Base-by-base conservation (phyloP, 2,329 filamentous ascomycete genomes). In the Xylariaceae sp. region DNA sequence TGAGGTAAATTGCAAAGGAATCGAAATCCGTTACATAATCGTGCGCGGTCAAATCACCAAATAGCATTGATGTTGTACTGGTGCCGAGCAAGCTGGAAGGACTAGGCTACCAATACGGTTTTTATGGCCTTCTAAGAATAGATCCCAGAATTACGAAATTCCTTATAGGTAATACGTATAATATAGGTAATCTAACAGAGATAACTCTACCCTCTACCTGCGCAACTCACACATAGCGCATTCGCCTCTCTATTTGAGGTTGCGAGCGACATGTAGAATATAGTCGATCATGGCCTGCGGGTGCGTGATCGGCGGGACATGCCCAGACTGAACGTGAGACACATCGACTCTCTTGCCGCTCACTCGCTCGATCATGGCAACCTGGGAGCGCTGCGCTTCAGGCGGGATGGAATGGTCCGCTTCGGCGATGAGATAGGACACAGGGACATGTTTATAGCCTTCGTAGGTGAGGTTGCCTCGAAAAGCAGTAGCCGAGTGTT, bases 361-460 rank as follows among this genome's bases (percentile, higher is more conserved):
- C 46, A 50, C 60, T 18, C 28, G 39, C 45, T 64, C 70, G 41
- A 76, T 69, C 31, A 59, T 57, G 11, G 71, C 64, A 40, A 63
- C 61, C 17, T 46, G 51, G 0, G 28, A 44, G 33, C 69, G 72
- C 57, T 75, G 73, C 5, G 58, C 41, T 17, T 58, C 50, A 0
- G 67, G 59, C 1, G 60, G 43, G n/a, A 76, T 59, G n/a, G 61
- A 56, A 11, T 47, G 12, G 52, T 76, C 72, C 0, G 65, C 54
- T 42, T 71, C 67, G 39, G 68, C 69, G 13, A 75, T 2, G 7
- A 76, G 58, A 52, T 71, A 76, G 1, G 68, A 73, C 2, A 71
- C 69, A 0, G 69, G 69, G 1, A 73, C 60, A 34, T 75, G 64
- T 48, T 69, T 71, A 53, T 74, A 76, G 0, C 71, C 72, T 2